Conservation (phyloP, 73 alveolate genomes). For the Tetrahymena elliotti region DNA sequence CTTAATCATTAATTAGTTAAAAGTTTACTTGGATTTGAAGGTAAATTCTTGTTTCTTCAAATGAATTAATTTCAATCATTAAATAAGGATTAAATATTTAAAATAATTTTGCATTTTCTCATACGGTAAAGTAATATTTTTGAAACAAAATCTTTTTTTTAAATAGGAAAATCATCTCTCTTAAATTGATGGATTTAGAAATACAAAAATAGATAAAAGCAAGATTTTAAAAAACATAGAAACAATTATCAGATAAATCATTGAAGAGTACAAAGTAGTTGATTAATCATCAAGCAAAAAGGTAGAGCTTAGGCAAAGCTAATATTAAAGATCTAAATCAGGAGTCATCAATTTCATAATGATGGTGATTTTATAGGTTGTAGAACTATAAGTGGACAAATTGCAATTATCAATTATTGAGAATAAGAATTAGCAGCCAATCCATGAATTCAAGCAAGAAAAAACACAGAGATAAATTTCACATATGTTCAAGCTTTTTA, state of each 20-base stretch:
- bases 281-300: background rate
- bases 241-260: background rate
- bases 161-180: background rate
- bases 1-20: background rate
- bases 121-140: background rate
- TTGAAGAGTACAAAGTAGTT: background rate
- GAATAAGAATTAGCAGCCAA: background rate
- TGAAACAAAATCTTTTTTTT: background rate
- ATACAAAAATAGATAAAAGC: background rate
- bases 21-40: background rate
- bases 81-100: too few relatives aligned
- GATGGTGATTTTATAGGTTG: background rate
- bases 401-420: background rate
- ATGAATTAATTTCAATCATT: too few relatives aligned
- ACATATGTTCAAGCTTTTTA: background rate
- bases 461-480: background rate
- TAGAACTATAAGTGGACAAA: background rate
- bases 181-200: background rate
- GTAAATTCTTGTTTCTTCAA: background rate
- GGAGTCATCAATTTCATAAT: background rate
- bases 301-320: background rate
- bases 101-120: background rate
- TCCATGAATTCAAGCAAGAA: background rate
- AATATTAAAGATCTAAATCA: background rate
- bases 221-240: background rate